phyloP scores from a whole-genome alignment of 768 basidiomycete species.

The Pleurotus giganteus region DNA sequence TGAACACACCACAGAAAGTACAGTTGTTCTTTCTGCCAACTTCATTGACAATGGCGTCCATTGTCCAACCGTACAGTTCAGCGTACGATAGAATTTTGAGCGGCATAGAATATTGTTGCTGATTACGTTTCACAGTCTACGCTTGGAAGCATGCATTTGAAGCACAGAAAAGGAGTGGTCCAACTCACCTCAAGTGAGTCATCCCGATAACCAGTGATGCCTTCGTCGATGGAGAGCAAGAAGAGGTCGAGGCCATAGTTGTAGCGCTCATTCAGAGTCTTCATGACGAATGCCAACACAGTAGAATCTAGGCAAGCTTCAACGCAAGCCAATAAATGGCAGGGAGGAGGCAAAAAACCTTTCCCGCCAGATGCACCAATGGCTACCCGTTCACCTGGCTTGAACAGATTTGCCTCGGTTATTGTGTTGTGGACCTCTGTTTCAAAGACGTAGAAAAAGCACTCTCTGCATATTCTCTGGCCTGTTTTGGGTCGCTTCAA shows the following conservation, averaged over 20 bases:
- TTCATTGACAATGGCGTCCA: conserved; percentile 95
- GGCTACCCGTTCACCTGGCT: conserved; percentile 86
- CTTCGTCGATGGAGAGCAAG: conserved; percentile 96
- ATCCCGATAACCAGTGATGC: conserved; percentile 96
- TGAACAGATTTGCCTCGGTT: conserved; percentile 77
- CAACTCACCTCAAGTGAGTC: conserved; percentile 84
- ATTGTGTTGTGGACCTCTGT: conserved; percentile 98
- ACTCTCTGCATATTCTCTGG: conserved; percentile 94
- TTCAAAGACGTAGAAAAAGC: conserved; percentile 97
- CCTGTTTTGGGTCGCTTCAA: conserved; percentile 95
- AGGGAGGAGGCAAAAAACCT: conserved; percentile 46
- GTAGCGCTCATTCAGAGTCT: conserved; percentile 90
- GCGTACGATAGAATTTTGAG: conserved; percentile 95
- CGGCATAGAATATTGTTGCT: conserved; percentile 91
- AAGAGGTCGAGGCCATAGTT: conserved; percentile 89
- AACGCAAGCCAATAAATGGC: conserved; percentile 3
- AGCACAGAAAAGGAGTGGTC: background rate
- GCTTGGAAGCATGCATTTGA: conserved; percentile 1
- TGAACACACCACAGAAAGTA: conserved; percentile 98
- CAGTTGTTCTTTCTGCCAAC: conserved; percentile 98
- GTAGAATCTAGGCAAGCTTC: conserved; percentile 74
- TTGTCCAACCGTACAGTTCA: conserved; percentile 98
- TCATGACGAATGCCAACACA: conserved; percentile 96
- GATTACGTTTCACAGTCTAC: conserved; percentile 96
- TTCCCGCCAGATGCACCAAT: conserved; percentile 99